Evolutionary conservation across 768 basidiomycete genomes (phyloP).

Genomic region (Vararia minispora): DNA sequence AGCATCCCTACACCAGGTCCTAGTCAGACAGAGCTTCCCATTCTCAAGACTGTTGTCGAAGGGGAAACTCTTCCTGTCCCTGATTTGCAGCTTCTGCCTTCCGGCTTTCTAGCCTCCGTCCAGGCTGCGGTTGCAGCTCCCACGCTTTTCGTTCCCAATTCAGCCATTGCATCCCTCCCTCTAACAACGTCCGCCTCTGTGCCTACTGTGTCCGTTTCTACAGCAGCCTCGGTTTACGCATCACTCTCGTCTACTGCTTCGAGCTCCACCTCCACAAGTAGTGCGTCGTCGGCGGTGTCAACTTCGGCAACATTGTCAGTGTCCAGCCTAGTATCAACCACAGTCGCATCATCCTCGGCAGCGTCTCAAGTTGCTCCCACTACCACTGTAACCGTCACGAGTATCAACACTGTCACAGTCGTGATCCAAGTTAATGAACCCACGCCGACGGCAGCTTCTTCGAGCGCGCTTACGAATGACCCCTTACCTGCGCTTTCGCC

Average conservation of each 20-base stretch:
- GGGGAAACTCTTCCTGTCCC: background rate
- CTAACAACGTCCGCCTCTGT: background rate
- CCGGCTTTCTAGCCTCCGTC: background rate
- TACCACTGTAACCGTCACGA: background rate
- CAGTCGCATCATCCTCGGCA: too few relatives aligned
- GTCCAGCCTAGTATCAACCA: background rate
- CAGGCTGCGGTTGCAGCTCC: background rate
- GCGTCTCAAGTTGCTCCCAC: background rate
- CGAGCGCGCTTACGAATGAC: too few relatives aligned
- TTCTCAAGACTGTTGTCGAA: background rate
- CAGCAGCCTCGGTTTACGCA: too few relatives aligned
- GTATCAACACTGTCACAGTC: constrained; percentile 1
- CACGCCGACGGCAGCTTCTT: background rate
- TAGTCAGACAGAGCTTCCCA: constrained; percentile 1
- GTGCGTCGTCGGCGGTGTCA: background rate
- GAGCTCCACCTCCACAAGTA: too few relatives aligned
- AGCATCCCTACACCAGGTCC: constrained; percentile 15
- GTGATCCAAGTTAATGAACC: background rate
- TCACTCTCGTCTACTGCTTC: too few relatives aligned
- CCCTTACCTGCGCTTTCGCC: too few relatives aligned
- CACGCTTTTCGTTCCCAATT: too few relatives aligned
- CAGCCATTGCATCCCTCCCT: too few relatives aligned
- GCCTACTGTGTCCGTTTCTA: background rate
- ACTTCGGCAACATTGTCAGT: background rate
- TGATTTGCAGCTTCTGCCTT: background rate